Conservation (phyloP, 345 rosid species). For the Ailanthus altissimus region DNA sequence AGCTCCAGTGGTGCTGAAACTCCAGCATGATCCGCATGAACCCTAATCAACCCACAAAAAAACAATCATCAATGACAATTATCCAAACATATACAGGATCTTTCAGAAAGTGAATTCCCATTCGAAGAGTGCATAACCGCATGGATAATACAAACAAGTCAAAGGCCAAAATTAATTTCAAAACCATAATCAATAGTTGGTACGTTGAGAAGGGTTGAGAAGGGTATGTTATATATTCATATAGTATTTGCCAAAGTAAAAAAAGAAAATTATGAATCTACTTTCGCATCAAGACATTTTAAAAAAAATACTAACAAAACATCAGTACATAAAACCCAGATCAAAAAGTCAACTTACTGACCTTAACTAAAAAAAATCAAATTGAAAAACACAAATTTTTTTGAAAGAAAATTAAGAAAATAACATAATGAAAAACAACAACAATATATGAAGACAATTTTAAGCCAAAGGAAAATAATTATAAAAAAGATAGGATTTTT, state of each 20-base stretch:
- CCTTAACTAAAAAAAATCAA: not conserved
- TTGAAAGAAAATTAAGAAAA: not conserved
- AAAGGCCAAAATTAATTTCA: not conserved
- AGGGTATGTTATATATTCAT: too few relatives aligned
- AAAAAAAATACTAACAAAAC: not conserved
- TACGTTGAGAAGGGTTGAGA: too few relatives aligned
- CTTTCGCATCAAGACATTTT: not conserved
- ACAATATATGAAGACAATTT: not conserved
- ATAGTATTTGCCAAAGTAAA: too few relatives aligned
- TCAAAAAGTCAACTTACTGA: not conserved
- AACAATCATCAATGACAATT: slow-evolving; percentile 4
- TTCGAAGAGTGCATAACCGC: too few relatives aligned
- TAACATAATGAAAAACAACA: not conserved
- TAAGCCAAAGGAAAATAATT: too few relatives aligned
- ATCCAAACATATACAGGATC: too few relatives aligned
- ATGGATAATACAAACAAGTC: not conserved
- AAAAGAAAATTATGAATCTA: too few relatives aligned
- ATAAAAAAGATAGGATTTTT: too few relatives aligned
- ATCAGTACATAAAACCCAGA: not conserved
- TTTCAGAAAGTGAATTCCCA: too few relatives aligned
- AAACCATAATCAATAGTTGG: not conserved
- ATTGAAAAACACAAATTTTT: not conserved
- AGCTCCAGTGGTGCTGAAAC: slow-evolving; percentile 95
- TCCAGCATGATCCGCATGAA: slow-evolving; percentile 98
- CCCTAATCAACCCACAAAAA: slow-evolving; percentile 49